Evolutionary conservation across 352 stramenopile species (phyloP).

Genomic region (Phytophthora pluvialis): DNA sequence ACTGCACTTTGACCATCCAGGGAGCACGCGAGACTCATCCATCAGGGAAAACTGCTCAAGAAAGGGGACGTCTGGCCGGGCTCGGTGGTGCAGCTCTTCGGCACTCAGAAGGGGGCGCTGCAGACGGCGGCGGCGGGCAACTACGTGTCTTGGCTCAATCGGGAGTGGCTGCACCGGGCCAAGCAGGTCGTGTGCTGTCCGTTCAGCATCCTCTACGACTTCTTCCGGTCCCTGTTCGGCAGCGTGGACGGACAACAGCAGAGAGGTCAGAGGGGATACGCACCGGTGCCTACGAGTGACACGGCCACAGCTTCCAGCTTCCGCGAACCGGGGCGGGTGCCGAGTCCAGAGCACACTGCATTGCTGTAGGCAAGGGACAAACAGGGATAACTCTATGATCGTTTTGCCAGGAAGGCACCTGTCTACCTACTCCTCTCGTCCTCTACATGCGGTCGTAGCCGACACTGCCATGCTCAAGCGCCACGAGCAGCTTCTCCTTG

Average conservation of each 20-base stretch:
- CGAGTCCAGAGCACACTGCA: conserved; percentile 53
- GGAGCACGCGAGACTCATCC: conserved; percentile 75
- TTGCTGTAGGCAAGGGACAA: conserved; percentile 32
- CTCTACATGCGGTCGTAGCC: conserved; percentile 82
- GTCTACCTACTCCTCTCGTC: conserved; percentile 5
- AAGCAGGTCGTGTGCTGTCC: conserved; percentile 73
- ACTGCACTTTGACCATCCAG: conserved; percentile 29
- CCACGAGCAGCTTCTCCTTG: conserved; percentile 67
- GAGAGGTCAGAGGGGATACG: conserved; percentile 52
- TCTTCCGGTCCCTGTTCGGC: conserved; percentile 73
- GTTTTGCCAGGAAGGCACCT: neutral
- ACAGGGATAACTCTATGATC: conserved; percentile 13
- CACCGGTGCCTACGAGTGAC: conserved; percentile 39
- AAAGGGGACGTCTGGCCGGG: conserved; percentile 85
- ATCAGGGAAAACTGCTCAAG: conserved; percentile 84
- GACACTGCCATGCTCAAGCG: conserved; percentile 64
- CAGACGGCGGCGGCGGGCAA: conserved; percentile 21
- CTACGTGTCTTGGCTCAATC: conserved; percentile 36
- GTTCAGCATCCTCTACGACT: conserved; percentile 67
- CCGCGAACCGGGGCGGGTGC: conserved; percentile 60
- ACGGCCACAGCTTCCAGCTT: conserved; percentile 41
- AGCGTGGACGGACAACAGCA: conserved; percentile 32
- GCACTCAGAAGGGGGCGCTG: conserved; percentile 53
- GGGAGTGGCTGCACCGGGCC: conserved; percentile 48
- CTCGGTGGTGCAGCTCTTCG: conserved; percentile 84